These are phyloP conservation scores for Cucumis melo DNA, from an alignment of 306 rosid species.

Conservation along the genomic window DNA sequence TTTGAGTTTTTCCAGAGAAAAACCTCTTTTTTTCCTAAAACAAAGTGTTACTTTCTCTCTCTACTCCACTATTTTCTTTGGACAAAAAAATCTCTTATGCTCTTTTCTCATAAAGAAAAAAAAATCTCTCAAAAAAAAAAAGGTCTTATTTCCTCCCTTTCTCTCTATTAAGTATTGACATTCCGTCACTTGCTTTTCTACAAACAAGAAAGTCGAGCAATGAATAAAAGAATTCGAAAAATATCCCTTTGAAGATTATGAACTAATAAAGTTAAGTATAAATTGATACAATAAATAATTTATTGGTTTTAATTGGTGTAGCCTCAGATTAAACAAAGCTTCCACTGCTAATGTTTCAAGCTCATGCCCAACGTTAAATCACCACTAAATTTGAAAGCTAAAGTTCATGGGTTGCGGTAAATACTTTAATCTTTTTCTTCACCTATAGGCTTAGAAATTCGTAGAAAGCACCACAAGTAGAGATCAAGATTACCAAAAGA, in stretches of 20 bases:
- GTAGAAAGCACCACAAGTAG: background rate
- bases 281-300: no score
- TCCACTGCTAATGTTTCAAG: background rate
- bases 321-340: background rate
- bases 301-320: no score
- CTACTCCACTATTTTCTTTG: background rate
- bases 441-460: no score
- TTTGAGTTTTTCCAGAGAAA: background rate
- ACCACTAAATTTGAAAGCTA: background rate
- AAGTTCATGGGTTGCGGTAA: no score
- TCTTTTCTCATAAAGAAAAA: no score
- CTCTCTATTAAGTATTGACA: background rate
- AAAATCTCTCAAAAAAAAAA: background rate
- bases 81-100: no score
- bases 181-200: background rate
- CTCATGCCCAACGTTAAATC: background rate
- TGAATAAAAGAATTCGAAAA: background rate
- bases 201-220: background rate
- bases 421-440: no score
- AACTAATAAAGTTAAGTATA: no score
- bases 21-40: background rate
- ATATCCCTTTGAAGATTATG: no score
- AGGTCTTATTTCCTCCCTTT: background rate
- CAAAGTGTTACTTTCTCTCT: background rate
- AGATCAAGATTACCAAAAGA: background rate